Percentiles rank a stretch among this genome's conserved stretches.
Evolutionary conservation across 306 rosid genomes (phyloP).

Genomic region (Quercus robur): DNA sequence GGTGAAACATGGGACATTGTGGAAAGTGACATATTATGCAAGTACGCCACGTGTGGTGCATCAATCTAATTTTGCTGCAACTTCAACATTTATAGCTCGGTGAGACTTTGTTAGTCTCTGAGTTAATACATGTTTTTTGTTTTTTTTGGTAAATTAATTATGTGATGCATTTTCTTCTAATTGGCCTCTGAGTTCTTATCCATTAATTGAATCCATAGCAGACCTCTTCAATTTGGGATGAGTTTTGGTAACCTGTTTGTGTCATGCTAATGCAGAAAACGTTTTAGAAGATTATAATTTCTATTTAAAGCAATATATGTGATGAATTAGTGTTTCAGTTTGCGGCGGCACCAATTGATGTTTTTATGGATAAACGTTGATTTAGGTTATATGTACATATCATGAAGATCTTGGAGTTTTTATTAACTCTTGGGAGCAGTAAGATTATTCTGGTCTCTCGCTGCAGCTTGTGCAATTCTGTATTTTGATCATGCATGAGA

Average conservation of each 20-base stretch:
- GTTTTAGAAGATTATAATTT: background rate
- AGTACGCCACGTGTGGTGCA: slow-evolving; percentile 86
- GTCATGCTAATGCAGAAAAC: background rate
- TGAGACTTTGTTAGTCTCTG: slow-evolving; percentile 28
- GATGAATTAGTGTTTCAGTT: background rate
- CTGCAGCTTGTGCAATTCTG: background rate
- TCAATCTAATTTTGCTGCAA: slow-evolving; percentile 88
- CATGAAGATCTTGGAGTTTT: background rate
- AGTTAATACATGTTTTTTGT: background rate
- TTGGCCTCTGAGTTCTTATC: background rate
- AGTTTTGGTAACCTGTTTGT: background rate
- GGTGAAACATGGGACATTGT: slow-evolving; percentile 86
- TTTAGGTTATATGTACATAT: background rate
- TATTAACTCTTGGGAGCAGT: background rate
- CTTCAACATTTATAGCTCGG: slow-evolving; percentile 96
- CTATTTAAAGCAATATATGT: background rate
- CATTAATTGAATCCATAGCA: background rate
- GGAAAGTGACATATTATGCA: slow-evolving; percentile 91
- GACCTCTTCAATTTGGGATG: too few species aligned
- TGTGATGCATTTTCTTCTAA: background rate
- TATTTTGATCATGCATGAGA: background rate
- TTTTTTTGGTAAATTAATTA: background rate
- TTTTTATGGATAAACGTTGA: background rate
- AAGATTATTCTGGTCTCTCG: background rate
- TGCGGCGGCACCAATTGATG: background rate